Percentiles rank a stretch among this genome's conserved stretches.
Evolutionary conservation across 2,329 filamentous ascomycete genomes (phyloP).

Genomic region (Colletotrichum musae): DNA sequence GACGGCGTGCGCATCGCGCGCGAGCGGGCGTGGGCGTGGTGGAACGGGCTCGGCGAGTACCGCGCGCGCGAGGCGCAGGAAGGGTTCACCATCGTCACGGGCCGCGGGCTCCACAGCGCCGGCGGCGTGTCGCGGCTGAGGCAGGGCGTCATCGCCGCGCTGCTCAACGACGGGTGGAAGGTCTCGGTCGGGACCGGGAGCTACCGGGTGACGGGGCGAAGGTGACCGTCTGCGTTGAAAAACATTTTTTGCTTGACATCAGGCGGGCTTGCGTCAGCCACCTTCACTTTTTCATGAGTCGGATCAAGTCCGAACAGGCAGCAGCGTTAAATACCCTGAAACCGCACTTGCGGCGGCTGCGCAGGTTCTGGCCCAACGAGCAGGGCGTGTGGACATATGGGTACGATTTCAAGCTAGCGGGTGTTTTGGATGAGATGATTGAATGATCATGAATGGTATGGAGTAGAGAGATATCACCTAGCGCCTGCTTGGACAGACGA

Average conservation of each 20-base stretch:
- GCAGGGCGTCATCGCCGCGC: slow-evolving; percentile 82
- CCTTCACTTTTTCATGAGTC: not conserved
- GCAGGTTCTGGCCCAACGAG: not conserved
- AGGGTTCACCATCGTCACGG: slow-evolving; percentile 84
- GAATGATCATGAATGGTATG: too few species aligned
- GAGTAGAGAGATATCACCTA: too few species aligned
- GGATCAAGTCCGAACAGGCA: slow-evolving; percentile 19
- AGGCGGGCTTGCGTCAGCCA: slow-evolving; percentile 15
- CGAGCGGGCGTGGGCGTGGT: slow-evolving; percentile 80
- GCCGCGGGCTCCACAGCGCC: slow-evolving; percentile 82
- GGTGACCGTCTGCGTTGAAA: slow-evolving; percentile 43
- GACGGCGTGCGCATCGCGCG: slow-evolving; percentile 86
- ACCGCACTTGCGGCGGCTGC: slow-evolving; percentile 8
- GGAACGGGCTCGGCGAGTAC: slow-evolving; percentile 78
- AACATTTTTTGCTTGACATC: not conserved
- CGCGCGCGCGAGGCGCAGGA: slow-evolving; percentile 65
- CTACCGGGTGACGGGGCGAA: slow-evolving; percentile 76
- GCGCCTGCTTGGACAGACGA: too few species aligned
- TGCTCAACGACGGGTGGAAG: slow-evolving; percentile 87
- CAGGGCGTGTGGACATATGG: not conserved
- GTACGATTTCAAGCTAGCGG: not conserved
- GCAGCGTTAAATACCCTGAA: slow-evolving; percentile 19
- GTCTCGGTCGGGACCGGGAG: slow-evolving; percentile 80
- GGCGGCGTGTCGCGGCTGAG: slow-evolving; percentile 83
- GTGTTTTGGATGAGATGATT: too few species aligned